Percentiles rank a stretch among this genome's conserved stretches.
phyloP scores from a whole-genome alignment of 1,139 yeast genomes.

The Williopsis jadinii region DNA sequence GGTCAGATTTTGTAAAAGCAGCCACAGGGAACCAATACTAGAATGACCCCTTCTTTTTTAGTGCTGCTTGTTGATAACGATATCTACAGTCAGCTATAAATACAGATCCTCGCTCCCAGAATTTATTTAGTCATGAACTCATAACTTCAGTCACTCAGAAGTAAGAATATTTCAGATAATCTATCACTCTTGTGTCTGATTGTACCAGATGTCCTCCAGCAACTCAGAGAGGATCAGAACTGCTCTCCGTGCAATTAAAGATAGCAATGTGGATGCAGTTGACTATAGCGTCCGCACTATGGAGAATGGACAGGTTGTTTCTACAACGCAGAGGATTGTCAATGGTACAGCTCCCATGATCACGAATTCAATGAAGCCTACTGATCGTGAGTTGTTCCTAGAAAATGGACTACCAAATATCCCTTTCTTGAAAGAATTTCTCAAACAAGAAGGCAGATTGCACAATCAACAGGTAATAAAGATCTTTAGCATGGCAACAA shows the following conservation, averaged over 20 bases:
- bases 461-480: conserved; percentile 63
- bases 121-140: too few species aligned
- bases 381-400: conserved; percentile 60
- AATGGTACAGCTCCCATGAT: conserved; percentile 56
- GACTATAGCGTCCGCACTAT: conserved; percentile 48
- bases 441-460: conserved; percentile 74
- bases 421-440: conserved; percentile 65
- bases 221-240: conserved; percentile 62
- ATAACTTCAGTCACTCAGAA: too few species aligned
- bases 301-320: conserved; percentile 61
- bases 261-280: conserved; percentile 24
- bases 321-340: conserved; percentile 52
- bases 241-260: conserved; percentile 67
- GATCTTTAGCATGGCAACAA: conserved; percentile 65
- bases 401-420: conserved; percentile 60
- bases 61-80: too few species aligned
- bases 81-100: too few species aligned
- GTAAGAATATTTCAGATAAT: too few species aligned
- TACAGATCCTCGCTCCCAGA: too few species aligned
- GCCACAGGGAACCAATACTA: too few species aligned
- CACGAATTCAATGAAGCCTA: conserved; percentile 49
- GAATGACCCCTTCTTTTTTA: too few species aligned
- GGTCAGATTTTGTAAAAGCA: too few species aligned
- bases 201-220: too few species aligned
- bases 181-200: too few species aligned